phyloP scores from a whole-genome alignment of 1,284 basidiomycete genomes.

The Apiotrichum akiyoshidainum region DNA sequence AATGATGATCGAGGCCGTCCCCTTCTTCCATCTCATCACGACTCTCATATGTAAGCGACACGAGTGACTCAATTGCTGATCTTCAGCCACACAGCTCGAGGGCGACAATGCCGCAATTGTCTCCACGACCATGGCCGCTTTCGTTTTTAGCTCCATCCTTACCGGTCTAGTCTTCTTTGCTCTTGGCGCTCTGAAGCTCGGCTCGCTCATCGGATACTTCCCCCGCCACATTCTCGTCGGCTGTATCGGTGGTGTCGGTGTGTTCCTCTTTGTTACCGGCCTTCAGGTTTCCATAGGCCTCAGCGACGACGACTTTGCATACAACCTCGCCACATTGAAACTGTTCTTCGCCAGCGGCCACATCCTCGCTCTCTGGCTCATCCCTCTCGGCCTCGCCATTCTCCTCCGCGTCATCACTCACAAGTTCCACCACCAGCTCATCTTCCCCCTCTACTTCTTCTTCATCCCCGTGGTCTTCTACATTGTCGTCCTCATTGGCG shows the following conservation, averaged over 20 bases:
- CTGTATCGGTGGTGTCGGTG: slow-evolving; percentile 93
- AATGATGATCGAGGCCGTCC: slow-evolving; percentile 99
- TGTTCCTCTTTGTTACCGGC: slow-evolving; percentile 85
- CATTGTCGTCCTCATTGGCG: slow-evolving; percentile 64
- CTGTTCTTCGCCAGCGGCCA: slow-evolving; percentile 61
- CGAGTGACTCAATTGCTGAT: background rate
- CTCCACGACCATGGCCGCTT: slow-evolving; percentile 86
- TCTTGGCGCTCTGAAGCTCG: slow-evolving; percentile 79
- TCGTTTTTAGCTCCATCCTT: slow-evolving; percentile 82
- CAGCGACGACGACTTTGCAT: slow-evolving; percentile 73
- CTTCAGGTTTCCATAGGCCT: slow-evolving; percentile 80
- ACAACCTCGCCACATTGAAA: slow-evolving; percentile 60
- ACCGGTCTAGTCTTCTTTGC: slow-evolving; percentile 88
- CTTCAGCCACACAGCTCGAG: slow-evolving; percentile 58
- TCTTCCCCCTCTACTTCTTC: slow-evolving; percentile 90
- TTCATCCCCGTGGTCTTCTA: slow-evolving; percentile 83
- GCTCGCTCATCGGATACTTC: slow-evolving; percentile 89
- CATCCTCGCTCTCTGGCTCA: slow-evolving; percentile 68
- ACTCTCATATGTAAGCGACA: slow-evolving; percentile 57
- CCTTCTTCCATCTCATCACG: slow-evolving; percentile 92
- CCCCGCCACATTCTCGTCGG: slow-evolving; percentile 93
- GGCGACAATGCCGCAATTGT: slow-evolving; percentile 69
- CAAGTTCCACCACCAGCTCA: slow-evolving; percentile 77
- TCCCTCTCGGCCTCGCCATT: slow-evolving; percentile 74
- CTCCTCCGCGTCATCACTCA: slow-evolving; percentile 76